Evolutionary conservation across 2,329 filamentous ascomycete species (phyloP).

Genomic region (Thielaviopsis ethacetica): DNA sequence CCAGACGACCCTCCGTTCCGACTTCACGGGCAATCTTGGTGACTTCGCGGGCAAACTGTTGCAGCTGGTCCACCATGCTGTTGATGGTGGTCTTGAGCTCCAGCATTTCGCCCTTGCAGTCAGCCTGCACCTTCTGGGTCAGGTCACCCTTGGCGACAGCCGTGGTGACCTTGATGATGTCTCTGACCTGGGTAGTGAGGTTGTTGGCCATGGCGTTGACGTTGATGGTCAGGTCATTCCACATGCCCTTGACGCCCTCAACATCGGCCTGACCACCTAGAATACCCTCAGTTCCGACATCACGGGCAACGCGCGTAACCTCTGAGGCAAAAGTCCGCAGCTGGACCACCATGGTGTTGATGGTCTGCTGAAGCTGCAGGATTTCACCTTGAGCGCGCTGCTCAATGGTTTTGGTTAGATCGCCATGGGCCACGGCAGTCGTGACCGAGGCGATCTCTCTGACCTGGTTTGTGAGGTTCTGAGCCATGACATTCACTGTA

Average conservation of each 20-base stretch:
- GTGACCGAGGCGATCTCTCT: constrained; percentile 75
- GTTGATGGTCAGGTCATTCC: constrained; percentile 74
- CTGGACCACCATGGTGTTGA: constrained; percentile 83
- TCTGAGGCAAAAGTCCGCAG: constrained; percentile 69
- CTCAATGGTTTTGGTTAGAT: constrained; percentile 72
- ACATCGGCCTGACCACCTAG: constrained; percentile 71
- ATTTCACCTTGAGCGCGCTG: constrained; percentile 69
- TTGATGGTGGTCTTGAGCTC: constrained; percentile 98
- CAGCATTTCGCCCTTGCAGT: constrained; percentile 79
- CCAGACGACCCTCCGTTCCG: constrained; percentile 84
- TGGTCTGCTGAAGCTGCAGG: constrained; percentile 66
- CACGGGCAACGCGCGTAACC: constrained; percentile 66
- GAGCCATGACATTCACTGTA: constrained; percentile 62
- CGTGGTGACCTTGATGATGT: constrained; percentile 73
- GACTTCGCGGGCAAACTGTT: constrained; percentile 92
- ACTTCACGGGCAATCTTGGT: constrained; percentile 93
- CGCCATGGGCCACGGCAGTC: constrained; percentile 67
- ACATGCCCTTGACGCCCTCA: constrained; percentile 72
- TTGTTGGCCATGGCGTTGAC: constrained; percentile 83
- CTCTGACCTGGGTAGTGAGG: constrained; percentile 74
- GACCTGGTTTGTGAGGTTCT: constrained; percentile 69
- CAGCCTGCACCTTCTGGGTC: constrained; percentile 90
- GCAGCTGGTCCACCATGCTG: constrained; percentile 95
- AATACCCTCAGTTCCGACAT: constrained; percentile 73
- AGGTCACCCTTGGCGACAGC: constrained; percentile 71